These are phyloP conservation scores for Pleurotus eryngii DNA, from an alignment of 768 basidiomycete species.

Conservation along the genomic window DNA sequence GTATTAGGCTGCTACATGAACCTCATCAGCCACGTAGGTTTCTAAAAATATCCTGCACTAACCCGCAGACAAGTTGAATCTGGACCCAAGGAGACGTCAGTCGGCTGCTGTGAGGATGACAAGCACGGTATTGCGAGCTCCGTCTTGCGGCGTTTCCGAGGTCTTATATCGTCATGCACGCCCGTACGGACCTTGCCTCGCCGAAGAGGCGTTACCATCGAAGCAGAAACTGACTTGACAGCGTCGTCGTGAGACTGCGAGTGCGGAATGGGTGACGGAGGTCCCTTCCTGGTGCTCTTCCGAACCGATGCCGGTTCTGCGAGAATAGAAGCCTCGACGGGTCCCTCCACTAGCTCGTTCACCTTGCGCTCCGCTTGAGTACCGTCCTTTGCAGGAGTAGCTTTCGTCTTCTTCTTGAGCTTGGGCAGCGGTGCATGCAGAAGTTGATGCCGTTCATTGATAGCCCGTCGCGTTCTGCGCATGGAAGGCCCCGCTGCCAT, in stretches of 20 bases:
- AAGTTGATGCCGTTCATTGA: conserved; percentile 49
- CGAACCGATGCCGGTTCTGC: too few species aligned
- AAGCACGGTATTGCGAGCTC: neutral
- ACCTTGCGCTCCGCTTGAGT: too few species aligned
- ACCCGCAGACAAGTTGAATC: neutral
- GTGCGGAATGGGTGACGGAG: conserved; percentile 6
- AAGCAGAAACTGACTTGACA: neutral
- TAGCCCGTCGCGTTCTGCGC: conserved; percentile 59
- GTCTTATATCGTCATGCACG: conserved; percentile 2
- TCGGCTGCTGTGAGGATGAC: too few species aligned
- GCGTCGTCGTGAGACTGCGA: neutral
- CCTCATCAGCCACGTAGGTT: neutral
- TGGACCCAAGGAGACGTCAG: neutral
- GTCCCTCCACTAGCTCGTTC: too few species aligned
- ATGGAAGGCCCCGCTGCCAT: conserved; percentile 39
- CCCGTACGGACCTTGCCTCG: neutral
- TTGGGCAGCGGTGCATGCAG: conserved; percentile 23
- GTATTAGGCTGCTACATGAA: neutral
- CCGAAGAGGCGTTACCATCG: neutral
- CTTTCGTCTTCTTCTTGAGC: conserved; percentile 20
- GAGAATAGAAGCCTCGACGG: too few species aligned
- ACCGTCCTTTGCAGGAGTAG: neutral
- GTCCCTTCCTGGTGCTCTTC: too few species aligned
- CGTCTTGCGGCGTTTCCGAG: conserved; percentile 25
- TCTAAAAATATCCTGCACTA: neutral